A percentile compares a stretch with the other conserved stretches of the same genome.
Conservation (phyloP, 805 yeast species). For the Debaryomyces hansenii region DNA sequence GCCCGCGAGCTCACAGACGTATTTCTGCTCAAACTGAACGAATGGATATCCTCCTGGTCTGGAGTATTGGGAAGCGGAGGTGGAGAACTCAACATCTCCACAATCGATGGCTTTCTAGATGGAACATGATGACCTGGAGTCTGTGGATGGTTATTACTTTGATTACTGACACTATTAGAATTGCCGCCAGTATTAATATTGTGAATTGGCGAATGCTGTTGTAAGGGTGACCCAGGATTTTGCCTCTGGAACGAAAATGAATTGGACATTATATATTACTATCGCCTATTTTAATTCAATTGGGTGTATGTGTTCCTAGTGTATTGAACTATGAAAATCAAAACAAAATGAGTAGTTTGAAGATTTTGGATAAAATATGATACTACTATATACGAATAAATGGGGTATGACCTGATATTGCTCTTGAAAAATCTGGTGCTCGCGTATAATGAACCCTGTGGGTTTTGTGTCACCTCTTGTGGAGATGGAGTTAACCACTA, state of each 20-base stretch:
- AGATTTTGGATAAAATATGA: too few relatives aligned
- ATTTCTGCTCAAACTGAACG: conserved; percentile 40
- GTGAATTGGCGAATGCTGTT: background rate
- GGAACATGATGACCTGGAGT: conserved; percentile 13
- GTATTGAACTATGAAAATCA: too few relatives aligned
- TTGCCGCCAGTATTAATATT: background rate
- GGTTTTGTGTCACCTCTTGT: too few relatives aligned
- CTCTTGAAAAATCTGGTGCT: too few relatives aligned
- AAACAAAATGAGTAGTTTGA: too few relatives aligned
- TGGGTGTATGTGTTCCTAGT: background rate
- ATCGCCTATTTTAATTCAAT: background rate
- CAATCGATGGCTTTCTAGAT: conserved; percentile 63
- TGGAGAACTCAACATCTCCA: conserved; percentile 72
- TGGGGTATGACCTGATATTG: too few relatives aligned
- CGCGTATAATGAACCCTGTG: too few relatives aligned
- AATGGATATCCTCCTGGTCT: conserved; percentile 37
- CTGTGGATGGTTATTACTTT: background rate
- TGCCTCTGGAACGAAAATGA: conserved; percentile 18
- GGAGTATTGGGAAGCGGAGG: conserved; percentile 48
- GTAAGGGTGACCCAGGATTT: conserved; percentile 13
- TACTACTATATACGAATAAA: too few relatives aligned
- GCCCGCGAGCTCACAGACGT: conserved; percentile 28
- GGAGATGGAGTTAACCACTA: too few relatives aligned
- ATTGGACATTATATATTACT: conserved; percentile 12
- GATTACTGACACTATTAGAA: conserved; percentile 1